These are phyloP conservation scores for Gaeumannomyces sp. DNA, from an alignment of 2,329 filamentous ascomycete genomes.

Conservation along the genomic window DNA sequence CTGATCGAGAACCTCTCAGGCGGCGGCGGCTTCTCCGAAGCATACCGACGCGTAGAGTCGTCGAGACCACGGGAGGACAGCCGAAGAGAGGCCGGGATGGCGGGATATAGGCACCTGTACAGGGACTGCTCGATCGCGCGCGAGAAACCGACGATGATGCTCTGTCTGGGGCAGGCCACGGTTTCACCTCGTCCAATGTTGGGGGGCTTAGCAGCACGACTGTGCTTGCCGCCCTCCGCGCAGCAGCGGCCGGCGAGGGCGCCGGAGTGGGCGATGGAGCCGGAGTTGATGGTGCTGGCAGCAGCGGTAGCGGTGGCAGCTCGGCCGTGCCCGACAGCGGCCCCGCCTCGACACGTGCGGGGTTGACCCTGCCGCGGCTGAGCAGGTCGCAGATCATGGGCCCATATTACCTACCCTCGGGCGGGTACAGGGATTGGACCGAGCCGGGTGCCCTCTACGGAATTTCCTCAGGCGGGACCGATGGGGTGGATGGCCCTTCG, in stretches of 20 bases:
- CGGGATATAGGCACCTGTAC: background rate
- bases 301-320: conserved; percentile 40
- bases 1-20: background rate
- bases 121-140: background rate
- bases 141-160: background rate
- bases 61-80: background rate
- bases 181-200: background rate
- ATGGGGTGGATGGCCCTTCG: conserved; percentile 34
- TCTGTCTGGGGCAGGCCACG: background rate
- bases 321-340: conserved; percentile 49
- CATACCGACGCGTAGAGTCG: background rate
- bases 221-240: background rate
- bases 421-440: conserved; percentile 1
- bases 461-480: conserved; percentile 20
- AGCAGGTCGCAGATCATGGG: background rate
- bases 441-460: conserved; percentile 5
- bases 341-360: conserved; percentile 34
- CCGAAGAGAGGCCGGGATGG: background rate
- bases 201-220: background rate
- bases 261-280: background rate
- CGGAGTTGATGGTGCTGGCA: background rate
- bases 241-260: background rate
- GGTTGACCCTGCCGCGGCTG: background rate
- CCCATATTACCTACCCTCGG: background rate
- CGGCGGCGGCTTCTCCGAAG: background rate